These are phyloP conservation scores for Avena eriantha DNA, from an alignment of 176 grass and related monocot genomes.

Conservation along the genomic window DNA sequence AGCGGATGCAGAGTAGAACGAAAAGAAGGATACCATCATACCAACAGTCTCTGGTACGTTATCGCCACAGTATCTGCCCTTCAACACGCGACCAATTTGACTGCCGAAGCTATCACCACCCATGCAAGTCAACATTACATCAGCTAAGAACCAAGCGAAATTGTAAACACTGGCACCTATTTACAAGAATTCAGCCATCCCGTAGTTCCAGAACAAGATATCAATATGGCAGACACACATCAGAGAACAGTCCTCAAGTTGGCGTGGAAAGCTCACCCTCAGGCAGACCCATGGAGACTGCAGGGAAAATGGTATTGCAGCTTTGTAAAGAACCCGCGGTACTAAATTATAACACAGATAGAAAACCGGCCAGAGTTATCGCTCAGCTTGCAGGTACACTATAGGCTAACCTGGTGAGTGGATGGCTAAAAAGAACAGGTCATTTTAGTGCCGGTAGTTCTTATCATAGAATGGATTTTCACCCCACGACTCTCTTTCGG, in stretches of 20 bases:
- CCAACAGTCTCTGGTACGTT: background rate
- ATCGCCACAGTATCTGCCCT: background rate
- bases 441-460: constrained; percentile 52
- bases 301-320: background rate
- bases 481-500: constrained; percentile 70
- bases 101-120: background rate
- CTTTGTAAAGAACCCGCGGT: background rate
- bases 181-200: constrained; percentile 34
- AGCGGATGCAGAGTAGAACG: background rate
- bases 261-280: constrained; percentile 14
- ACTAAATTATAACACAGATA: background rate
- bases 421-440: background rate
- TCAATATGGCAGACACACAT: background rate
- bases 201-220: background rate
- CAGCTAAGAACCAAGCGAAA: background rate
- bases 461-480: constrained; percentile 83
- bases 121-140: constrained; percentile 13
- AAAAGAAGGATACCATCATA: background rate
- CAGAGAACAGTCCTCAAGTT: constrained; percentile 29
- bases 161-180: constrained; percentile 21
- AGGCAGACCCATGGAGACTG: background rate
- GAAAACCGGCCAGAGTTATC: background rate
- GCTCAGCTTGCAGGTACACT: background rate
- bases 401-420: constrained; percentile 14
- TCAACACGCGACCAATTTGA: background rate